A percentile compares a stretch with the other conserved stretches of the same genome.
Conservation (phyloP, 2,329 filamentous ascomycete species). For the Botrytis fabae region DNA sequence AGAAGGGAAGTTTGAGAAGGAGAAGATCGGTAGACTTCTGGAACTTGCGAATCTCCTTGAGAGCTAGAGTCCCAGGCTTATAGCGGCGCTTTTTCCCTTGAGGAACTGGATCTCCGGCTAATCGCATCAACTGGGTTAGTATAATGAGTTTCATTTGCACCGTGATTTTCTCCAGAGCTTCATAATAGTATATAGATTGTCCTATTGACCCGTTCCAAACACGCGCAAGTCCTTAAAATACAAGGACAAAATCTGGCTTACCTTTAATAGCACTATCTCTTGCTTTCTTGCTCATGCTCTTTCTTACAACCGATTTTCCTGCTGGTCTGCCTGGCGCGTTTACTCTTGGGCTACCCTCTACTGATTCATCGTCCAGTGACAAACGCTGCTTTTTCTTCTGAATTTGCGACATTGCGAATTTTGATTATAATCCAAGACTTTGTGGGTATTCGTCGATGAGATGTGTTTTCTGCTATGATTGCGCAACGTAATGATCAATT, state of each 20-base stretch:
- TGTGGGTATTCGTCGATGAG: not conserved
- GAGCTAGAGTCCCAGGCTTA: constrained; percentile 77
- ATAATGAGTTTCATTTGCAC: not conserved
- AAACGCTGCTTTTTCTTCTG: constrained; percentile 19
- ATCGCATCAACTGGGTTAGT: not conserved
- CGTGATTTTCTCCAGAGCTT: no score
- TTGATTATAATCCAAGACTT: not conserved
- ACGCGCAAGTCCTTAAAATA: not conserved
- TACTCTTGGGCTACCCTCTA: not conserved
- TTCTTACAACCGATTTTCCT: not conserved
- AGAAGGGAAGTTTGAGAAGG: constrained; percentile 76
- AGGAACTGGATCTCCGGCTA: constrained; percentile 74
- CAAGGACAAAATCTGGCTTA: constrained; percentile 1
- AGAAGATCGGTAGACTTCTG: constrained; percentile 88
- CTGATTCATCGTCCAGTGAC: constrained; percentile 5
- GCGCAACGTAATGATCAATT: not conserved
- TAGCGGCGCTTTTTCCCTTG: constrained; percentile 63
- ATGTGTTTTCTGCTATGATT: not conserved
- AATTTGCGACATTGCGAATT: constrained; percentile 21
- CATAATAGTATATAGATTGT: no score
- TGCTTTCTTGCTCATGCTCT: not conserved
- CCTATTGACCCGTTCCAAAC: no score
- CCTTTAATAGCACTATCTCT: constrained; percentile 22
- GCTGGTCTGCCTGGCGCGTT: constrained; percentile 1
- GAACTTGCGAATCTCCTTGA: constrained; percentile 88